These are phyloP conservation scores for Primulina eburnea DNA, from an alignment of 257 asterid species.

Conservation along the genomic window DNA sequence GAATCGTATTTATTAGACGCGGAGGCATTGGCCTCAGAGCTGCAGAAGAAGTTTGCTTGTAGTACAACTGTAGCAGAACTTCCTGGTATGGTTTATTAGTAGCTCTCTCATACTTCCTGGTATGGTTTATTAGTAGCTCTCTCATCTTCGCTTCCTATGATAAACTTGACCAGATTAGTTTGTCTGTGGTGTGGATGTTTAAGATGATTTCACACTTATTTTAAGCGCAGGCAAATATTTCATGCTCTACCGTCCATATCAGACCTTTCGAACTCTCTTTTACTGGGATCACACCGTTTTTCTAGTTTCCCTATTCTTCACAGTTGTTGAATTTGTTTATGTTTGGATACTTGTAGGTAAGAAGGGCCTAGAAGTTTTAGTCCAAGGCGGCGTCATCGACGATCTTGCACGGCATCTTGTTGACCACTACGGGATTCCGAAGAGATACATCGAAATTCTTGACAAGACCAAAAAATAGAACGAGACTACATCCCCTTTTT, in stretches of 20 bases:
- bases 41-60: constrained; percentile 96
- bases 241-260: neutral
- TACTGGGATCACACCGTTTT: neutral
- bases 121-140: constrained; percentile 28
- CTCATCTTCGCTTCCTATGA: neutral
- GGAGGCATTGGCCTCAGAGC: constrained; percentile 88
- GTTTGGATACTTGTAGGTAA: constrained; percentile 47
- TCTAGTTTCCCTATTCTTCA: neutral
- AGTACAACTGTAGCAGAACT: constrained; percentile 90
- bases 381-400: constrained; percentile 95
- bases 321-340: constrained; percentile 3
- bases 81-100: constrained; percentile 56
- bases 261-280: neutral
- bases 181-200: constrained; percentile 1
- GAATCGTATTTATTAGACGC: constrained; percentile 82
- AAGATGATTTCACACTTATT: constrained; percentile 4
- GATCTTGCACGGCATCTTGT: constrained; percentile 80
- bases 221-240: neutral
- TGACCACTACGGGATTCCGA: constrained; percentile 79
- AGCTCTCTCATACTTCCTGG: constrained; percentile 58
- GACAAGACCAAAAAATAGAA: constrained; percentile 82
- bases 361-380: constrained; percentile 86
- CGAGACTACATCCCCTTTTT: neutral
- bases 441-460: constrained; percentile 81
- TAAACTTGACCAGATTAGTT: neutral